Evolutionary conservation across 1,284 basidiomycete genomes (phyloP).

Genomic region (Marasmius tenuissimus): DNA sequence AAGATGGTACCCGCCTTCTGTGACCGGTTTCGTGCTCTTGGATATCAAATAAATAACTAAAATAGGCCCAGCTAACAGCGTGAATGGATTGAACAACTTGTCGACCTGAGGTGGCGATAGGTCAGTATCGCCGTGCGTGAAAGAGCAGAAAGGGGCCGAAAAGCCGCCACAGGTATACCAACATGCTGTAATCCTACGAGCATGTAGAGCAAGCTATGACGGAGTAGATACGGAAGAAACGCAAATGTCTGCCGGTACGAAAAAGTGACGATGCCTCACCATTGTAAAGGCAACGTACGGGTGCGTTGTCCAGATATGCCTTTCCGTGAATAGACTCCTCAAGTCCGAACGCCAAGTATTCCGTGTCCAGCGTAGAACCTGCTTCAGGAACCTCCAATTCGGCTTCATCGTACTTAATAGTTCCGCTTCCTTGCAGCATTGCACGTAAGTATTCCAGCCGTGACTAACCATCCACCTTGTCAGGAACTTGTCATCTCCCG

Average conservation of each 20-base stretch:
- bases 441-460: conserved; percentile 92
- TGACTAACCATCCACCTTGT: conserved; percentile 96
- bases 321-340: conserved; percentile 84
- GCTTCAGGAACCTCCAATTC: conserved; percentile 92
- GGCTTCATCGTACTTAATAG: conserved; percentile 93
- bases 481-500: conserved; percentile 91
- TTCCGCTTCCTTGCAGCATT: conserved; percentile 89
- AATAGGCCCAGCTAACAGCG: conserved; percentile 78
- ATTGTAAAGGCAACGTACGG: conserved; percentile 92
- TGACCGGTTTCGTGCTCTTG: conserved; percentile 72
- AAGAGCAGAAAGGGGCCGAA: neutral
- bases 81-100: conserved; percentile 90
- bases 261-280: conserved; percentile 42
- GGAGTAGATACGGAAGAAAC: neutral
- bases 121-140: neutral
- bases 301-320: conserved; percentile 85
- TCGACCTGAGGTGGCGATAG: conserved; percentile 55
- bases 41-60: conserved; percentile 77
- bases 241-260: neutral
- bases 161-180: conserved; percentile 7
- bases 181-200: neutral
- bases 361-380: conserved; percentile 88
- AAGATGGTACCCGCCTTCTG: conserved; percentile 81
- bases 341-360: conserved; percentile 93
- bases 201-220: neutral